These are phyloP conservation scores for Talaromyces sp. DNA, from an alignment of 2,329 filamentous ascomycete genomes.

Conservation along the genomic window DNA sequence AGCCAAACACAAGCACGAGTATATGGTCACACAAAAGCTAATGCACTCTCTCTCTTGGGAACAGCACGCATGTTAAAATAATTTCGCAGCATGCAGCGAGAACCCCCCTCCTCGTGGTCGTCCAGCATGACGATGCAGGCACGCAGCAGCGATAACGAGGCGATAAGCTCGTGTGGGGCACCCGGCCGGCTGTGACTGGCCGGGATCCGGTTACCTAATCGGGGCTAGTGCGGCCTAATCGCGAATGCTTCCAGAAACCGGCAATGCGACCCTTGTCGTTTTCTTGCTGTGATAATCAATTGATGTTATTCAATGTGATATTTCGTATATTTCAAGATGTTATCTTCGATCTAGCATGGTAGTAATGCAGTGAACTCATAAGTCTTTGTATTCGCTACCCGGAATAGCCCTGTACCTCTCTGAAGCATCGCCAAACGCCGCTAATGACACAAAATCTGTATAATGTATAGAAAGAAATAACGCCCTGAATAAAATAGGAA, in stretches of 20 bases:
- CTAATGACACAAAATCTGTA: background rate
- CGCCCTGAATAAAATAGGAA: background rate
- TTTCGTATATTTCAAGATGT: too few relatives aligned
- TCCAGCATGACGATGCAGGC: background rate
- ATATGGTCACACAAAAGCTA: background rate
- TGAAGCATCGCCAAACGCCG: background rate
- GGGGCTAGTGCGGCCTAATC: background rate
- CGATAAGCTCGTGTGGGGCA: slow-evolving; percentile 12
- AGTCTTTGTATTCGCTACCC: background rate
- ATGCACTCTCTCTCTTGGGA: background rate
- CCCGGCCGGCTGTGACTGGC: background rate
- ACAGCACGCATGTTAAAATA: background rate
- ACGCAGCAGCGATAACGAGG: background rate
- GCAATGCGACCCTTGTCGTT: slow-evolving; percentile 8
- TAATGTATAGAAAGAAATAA: background rate
- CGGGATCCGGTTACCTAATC: slow-evolving; percentile 5
- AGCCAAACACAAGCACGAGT: background rate
- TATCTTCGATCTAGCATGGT: background rate
- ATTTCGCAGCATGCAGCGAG: background rate
- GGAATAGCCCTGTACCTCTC: background rate
- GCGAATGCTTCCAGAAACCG: slow-evolving; percentile 11
- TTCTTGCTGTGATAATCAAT: background rate
- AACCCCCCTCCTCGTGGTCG: background rate
- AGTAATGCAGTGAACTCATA: background rate
- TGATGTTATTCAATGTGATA: background rate